phyloP scores from a whole-genome alignment of 768 basidiomycete species.

The Paxillus ammoniavirescens region DNA sequence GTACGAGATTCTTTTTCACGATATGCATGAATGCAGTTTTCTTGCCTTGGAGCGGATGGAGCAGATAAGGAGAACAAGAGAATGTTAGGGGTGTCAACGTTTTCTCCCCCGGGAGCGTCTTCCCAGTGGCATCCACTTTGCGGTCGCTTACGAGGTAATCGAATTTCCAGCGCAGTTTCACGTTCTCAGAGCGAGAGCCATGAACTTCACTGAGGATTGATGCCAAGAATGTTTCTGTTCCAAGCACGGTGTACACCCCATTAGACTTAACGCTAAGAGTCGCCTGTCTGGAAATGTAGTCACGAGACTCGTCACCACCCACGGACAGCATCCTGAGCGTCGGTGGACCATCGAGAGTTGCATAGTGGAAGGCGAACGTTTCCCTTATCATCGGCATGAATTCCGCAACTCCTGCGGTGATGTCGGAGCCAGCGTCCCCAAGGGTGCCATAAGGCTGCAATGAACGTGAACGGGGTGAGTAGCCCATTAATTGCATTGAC shows the following conservation, averaged over 20 bases:
- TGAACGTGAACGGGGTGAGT: constrained; percentile 35
- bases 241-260: constrained; percentile 74
- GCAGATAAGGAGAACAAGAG: constrained; percentile 63
- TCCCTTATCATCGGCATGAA: constrained; percentile 64
- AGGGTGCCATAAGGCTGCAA: constrained; percentile 23
- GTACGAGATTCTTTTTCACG: constrained; percentile 63
- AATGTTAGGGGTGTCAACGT: constrained; percentile 70
- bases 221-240: constrained; percentile 47
- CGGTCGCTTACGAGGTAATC: constrained; percentile 75
- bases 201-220: constrained; percentile 16
- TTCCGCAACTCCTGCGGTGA: constrained; percentile 51
- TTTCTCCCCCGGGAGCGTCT: constrained; percentile 63
- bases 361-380: constrained; percentile 69
- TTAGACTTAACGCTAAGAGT: constrained; percentile 64
- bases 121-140: constrained; percentile 43
- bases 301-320: constrained; percentile 63
- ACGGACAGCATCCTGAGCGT: constrained; percentile 68
- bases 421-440: constrained; percentile 27
- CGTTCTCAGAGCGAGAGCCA: constrained; percentile 23
- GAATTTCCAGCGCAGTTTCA: constrained; percentile 69
- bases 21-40: constrained; percentile 69
- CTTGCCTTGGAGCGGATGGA: constrained; percentile 62
- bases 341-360: constrained; percentile 63
- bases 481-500: constrained; percentile 57
- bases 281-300: constrained; percentile 78